Conservation (phyloP, 1,139 yeast genomes). For the Magnusiomyces suaveolens region DNA sequence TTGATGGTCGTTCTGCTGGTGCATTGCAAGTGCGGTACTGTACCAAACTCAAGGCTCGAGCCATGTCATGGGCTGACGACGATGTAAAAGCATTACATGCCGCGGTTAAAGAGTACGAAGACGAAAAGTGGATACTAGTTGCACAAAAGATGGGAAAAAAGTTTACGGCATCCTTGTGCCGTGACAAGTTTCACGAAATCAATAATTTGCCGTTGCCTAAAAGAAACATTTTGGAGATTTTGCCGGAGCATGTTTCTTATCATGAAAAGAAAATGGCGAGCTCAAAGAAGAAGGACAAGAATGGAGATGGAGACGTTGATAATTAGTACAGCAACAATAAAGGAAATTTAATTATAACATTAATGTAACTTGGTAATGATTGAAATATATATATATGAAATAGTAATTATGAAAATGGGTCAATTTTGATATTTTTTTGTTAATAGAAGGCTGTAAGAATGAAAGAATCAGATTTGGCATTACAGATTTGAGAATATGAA, state of each 20-base stretch:
- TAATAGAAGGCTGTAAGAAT: too few species aligned
- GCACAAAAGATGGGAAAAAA: conserved; percentile 22
- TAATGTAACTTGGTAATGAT: too few species aligned
- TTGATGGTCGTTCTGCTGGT: conserved; percentile 27
- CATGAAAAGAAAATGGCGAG: background rate
- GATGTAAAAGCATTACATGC: conserved; percentile 20
- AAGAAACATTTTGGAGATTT: background rate
- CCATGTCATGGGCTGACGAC: conserved; percentile 21
- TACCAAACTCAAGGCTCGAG: conserved; percentile 23
- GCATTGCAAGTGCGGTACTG: conserved; percentile 29
- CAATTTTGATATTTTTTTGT: too few species aligned
- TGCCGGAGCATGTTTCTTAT: background rate
- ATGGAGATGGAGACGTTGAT: too few species aligned
- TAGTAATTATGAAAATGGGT: too few species aligned
- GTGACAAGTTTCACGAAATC: conserved; percentile 17
- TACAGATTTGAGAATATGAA: too few species aligned
- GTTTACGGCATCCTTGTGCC: conserved; percentile 22
- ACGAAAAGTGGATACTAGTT: conserved; percentile 23
- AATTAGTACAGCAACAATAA: too few species aligned
- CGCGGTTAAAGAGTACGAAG: conserved; percentile 24
- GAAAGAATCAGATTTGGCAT: too few species aligned
- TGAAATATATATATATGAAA: too few species aligned
- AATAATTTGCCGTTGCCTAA: conserved; percentile 1
- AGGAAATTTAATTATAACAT: too few species aligned
- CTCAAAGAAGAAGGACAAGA: background rate